Evolutionary conservation across 2,329 filamentous ascomycete species (phyloP).

Genomic region (Botrytis fabae): DNA sequence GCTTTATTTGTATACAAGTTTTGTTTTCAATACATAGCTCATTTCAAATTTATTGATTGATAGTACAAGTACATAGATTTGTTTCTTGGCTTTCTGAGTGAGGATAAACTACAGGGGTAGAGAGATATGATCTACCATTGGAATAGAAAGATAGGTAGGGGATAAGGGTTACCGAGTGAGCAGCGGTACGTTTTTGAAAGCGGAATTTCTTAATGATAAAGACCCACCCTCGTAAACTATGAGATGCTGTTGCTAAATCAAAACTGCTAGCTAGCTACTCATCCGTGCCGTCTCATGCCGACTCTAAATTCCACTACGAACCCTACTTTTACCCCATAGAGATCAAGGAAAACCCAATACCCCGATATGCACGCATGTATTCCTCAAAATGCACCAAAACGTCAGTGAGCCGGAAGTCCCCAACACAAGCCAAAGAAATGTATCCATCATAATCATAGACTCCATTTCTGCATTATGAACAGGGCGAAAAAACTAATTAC

Average conservation of each 20-base stretch:
- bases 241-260: constrained; percentile 1
- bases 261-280: background rate
- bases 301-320: background rate
- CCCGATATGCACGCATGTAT: constrained; percentile 14
- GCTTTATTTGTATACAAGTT: constrained; percentile 20
- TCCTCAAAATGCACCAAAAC: background rate
- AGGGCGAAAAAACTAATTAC: constrained; percentile 36
- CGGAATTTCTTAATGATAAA: background rate
- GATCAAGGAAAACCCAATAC: constrained; percentile 11
- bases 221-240: background rate
- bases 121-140: background rate
- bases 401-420: background rate
- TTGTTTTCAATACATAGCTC: constrained; percentile 13
- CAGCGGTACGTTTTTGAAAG: background rate
- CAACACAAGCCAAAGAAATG: background rate
- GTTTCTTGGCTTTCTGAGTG: background rate
- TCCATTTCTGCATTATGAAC: background rate
- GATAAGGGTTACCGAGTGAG: background rate
- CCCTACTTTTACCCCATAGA: background rate
- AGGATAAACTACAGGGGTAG: background rate
- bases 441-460: background rate
- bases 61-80: constrained; percentile 13
- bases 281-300: background rate
- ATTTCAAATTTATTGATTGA: constrained; percentile 5
- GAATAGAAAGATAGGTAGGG: background rate